Conservation (phyloP, 306 rosid genomes). For the Prunus padus region DNA sequence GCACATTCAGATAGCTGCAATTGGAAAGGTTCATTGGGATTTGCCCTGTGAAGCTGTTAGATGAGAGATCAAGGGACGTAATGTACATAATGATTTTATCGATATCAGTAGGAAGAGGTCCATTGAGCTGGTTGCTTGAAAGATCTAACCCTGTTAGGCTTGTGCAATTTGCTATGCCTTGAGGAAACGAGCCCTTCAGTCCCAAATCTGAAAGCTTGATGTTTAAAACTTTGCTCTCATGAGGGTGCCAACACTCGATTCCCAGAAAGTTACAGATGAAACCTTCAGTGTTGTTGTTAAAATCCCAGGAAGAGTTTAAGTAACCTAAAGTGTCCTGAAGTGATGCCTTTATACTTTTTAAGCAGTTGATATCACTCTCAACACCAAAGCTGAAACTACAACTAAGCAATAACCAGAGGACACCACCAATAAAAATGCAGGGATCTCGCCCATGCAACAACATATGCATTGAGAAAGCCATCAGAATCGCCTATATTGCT, state of each 20-base stretch:
- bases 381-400: slow-evolving; percentile 45
- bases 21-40: slow-evolving; percentile 47
- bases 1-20: slow-evolving; percentile 52
- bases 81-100: background rate
- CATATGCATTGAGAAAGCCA: slow-evolving; percentile 34
- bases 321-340: slow-evolving; percentile 55
- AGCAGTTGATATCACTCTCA: slow-evolving; percentile 57
- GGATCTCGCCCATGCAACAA: slow-evolving; percentile 28
- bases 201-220: slow-evolving; percentile 64
- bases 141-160: slow-evolving; percentile 82
- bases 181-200: slow-evolving; percentile 72
- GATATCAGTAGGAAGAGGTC: slow-evolving; percentile 51
- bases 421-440: slow-evolving; percentile 23
- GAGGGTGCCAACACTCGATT: slow-evolving; percentile 89
- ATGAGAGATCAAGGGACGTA: slow-evolving; percentile 64
- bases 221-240: slow-evolving; percentile 69
- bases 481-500: slow-evolving; percentile 10
- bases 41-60: slow-evolving; percentile 62
- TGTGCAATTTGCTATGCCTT: slow-evolving; percentile 45
- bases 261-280: slow-evolving; percentile 67
- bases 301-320: slow-evolving; percentile 61
- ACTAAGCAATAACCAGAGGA: slow-evolving; percentile 44
- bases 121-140: slow-evolving; percentile 58
- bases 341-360: slow-evolving; percentile 35
- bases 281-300: slow-evolving; percentile 62